phyloP scores from a whole-genome alignment of 2,329 filamentous ascomycete genomes.

The Ophiosphaerella narmari region DNA sequence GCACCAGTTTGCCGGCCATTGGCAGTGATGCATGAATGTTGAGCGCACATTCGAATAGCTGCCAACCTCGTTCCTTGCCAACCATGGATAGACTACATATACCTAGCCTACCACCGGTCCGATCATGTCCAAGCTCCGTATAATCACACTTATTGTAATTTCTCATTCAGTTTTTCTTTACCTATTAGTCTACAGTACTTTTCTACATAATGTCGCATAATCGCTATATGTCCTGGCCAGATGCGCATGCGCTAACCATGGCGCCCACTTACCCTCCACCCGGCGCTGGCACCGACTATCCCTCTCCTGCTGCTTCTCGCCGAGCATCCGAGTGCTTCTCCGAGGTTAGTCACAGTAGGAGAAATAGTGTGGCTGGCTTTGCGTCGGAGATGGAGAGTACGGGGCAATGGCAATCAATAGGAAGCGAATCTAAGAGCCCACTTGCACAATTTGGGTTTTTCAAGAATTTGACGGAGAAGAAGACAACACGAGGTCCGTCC shows the following conservation, averaged over 20 bases:
- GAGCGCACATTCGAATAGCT: slow-evolving; percentile 11
- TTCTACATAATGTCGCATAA: slow-evolving; percentile 37
- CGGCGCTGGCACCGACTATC: slow-evolving; percentile 40
- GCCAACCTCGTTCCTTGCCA: slow-evolving; percentile 12
- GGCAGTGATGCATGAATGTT: slow-evolving; percentile 30
- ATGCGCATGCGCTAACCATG: slow-evolving; percentile 41
- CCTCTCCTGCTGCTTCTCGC: slow-evolving; percentile 38
- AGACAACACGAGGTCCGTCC: slow-evolving; percentile 70
- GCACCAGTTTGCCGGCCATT: slow-evolving; percentile 28
- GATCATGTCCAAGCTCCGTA: slow-evolving; percentile 30
- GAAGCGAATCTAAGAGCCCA: slow-evolving; percentile 44
- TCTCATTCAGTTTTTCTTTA: slow-evolving; percentile 24
- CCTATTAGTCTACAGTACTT: not conserved
- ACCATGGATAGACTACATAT: slow-evolving; percentile 36
- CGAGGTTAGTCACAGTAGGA: slow-evolving; percentile 34
- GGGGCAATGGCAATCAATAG: slow-evolving; percentile 45
- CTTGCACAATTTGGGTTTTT: slow-evolving; percentile 57
- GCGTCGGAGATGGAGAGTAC: slow-evolving; percentile 45
- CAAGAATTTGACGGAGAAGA: slow-evolving; percentile 72
- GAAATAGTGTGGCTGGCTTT: slow-evolving; percentile 43
- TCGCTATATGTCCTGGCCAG: slow-evolving; percentile 41
- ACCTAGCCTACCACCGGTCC: slow-evolving; percentile 32
- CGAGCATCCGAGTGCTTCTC: slow-evolving; percentile 40
- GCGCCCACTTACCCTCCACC: slow-evolving; percentile 43
- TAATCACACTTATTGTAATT: slow-evolving; percentile 35